Base-by-base conservation (phyloP, 208 protist species). In the Trypanosoma scelopori region DNA sequence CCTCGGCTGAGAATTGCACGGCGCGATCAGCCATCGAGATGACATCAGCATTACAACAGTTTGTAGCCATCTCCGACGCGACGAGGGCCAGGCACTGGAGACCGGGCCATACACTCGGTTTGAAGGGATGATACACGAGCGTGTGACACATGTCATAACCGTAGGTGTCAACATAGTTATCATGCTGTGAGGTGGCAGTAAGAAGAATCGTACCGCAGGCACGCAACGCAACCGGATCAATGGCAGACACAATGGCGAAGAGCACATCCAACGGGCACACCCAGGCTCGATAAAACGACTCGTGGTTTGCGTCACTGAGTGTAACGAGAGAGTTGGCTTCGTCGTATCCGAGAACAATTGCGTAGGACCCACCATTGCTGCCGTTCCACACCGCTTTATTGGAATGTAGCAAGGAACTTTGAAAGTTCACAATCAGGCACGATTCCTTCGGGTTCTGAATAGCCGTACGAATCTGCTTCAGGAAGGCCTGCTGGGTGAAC, bases 91-190 rank as follows among this genome's bases (percentile, higher is more conserved):
- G 57, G 73, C 85, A 92, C 25, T 78, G 71, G 73, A 80, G 89
- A 23, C 73, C 59, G 23, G 91, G 68, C 42, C 87, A 93, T 42
- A 97, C 84, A 52, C 84, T 92, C 35, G 82, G 88, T 68, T 86
- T 91, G 71, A 97, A 97, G 12, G 91, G 91, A 74, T 97, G 91
- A 64, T 93, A 81, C 51, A 95, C 85, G 3, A 91, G 69, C 16
- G 85, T 76, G 70, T 93, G 86, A 13, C 76, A 75, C 75, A 93
- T 84, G 68, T 94, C 89, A 74, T 90, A 93, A 20, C 84, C 87
- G 55, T 82, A 82, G 27, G 79, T 87, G 77, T 89, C 88, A 25
- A 87, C 75, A 71, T 85, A 87, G 46, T 74, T 28, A 32, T 62
- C 43, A 46, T 89, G 74, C 74, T 89, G 87, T 42, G 74, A 70